Evolutionary conservation across 2,329 filamentous ascomycete genomes (phyloP).

Genomic region (Colletotrichum liaoningense): DNA sequence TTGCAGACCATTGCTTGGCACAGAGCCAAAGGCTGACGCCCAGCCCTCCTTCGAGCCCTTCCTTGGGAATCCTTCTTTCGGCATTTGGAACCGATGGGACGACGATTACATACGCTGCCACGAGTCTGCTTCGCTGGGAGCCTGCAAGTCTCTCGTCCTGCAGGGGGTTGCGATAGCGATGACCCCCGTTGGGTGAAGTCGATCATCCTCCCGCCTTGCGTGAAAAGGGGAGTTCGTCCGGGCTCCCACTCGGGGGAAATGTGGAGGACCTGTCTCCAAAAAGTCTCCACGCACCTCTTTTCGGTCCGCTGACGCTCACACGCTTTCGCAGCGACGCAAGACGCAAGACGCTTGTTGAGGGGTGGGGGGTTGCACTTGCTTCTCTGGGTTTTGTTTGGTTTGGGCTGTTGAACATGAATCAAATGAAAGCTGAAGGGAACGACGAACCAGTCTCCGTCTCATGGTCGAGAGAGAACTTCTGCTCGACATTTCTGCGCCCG

Average conservation of each 20-base stretch:
- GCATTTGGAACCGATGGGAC: slow-evolving; percentile 27
- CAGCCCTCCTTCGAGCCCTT: not conserved
- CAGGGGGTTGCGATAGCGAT: slow-evolving; percentile 28
- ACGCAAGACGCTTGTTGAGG: too few species aligned
- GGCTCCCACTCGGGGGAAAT: slow-evolving; percentile 35
- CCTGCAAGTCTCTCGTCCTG: not conserved
- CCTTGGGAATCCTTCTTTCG: slow-evolving; percentile 2
- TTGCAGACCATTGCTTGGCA: not conserved
- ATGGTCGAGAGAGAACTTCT: not conserved
- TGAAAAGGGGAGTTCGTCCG: slow-evolving; percentile 35
- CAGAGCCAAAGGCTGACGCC: not conserved
- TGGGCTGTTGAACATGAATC: not conserved
- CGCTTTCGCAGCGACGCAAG: not conserved
- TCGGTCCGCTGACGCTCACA: slow-evolving; percentile 24
- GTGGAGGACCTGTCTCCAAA: slow-evolving; percentile 18
- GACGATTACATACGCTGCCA: not conserved
- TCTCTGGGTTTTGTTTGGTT: slow-evolving; percentile 6
- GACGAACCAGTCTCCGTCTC: not conserved
- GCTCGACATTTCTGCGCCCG: not conserved
- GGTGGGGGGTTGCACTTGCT: not conserved
- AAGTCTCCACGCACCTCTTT: slow-evolving; percentile 20
- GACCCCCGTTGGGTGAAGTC: slow-evolving; percentile 19
- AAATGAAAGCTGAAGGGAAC: not conserved
- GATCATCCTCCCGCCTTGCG: slow-evolving; percentile 34
- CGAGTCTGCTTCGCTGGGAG: not conserved